These are phyloP conservation scores for Termitomyces eurrhizus DNA, from an alignment of 768 basidiomycete species.

Conservation along the genomic window DNA sequence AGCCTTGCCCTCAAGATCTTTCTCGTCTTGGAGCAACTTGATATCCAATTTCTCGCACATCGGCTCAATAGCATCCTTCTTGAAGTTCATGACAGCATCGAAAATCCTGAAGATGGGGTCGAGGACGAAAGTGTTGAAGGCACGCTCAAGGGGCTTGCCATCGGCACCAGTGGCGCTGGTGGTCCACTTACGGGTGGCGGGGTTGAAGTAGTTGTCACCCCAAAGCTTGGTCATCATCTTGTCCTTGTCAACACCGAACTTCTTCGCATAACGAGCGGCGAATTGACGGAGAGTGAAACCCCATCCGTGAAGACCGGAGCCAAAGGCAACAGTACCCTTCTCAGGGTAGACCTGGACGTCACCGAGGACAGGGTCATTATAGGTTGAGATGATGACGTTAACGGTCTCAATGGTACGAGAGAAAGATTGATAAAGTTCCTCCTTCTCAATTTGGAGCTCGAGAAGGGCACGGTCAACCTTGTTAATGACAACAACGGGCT, in stretches of 20 bases:
- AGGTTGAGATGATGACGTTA: slow-evolving; percentile 97
- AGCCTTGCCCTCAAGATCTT: slow-evolving; percentile 89
- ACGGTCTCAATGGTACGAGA: slow-evolving; percentile 93
- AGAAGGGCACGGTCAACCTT: slow-evolving; percentile 99
- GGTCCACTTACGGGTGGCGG: slow-evolving; percentile 93
- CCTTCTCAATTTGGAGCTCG: slow-evolving; percentile 95
- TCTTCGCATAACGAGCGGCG: slow-evolving; percentile 90
- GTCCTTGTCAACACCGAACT: slow-evolving; percentile 96
- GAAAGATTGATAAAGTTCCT: slow-evolving; percentile 97
- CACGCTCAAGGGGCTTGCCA: slow-evolving; percentile 90
- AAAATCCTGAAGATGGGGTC: slow-evolving; percentile 99
- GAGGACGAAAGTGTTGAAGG: slow-evolving; percentile 97
- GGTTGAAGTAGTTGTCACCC: slow-evolving; percentile 99
- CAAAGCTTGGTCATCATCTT: slow-evolving; percentile 98
- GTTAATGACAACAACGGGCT: slow-evolving; percentile 98
- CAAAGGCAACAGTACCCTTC: slow-evolving; percentile 96
- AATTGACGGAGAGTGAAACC: slow-evolving; percentile 98
- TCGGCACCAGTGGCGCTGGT: slow-evolving; percentile 70
- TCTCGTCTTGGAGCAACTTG: slow-evolving; percentile 83
- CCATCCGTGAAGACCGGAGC: slow-evolving; percentile 99
- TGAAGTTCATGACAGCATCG: slow-evolving; percentile 98
- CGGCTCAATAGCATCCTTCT: slow-evolving; percentile 77
- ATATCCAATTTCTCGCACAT: slow-evolving; percentile 97
- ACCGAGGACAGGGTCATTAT: slow-evolving; percentile 88
- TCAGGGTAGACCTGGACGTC: slow-evolving; percentile 99